Percentiles rank a stretch among this genome's conserved stretches.
phyloP scores from a whole-genome alignment of 2,329 filamentous ascomycete species.

The Sphaerostilbella broomeana region DNA sequence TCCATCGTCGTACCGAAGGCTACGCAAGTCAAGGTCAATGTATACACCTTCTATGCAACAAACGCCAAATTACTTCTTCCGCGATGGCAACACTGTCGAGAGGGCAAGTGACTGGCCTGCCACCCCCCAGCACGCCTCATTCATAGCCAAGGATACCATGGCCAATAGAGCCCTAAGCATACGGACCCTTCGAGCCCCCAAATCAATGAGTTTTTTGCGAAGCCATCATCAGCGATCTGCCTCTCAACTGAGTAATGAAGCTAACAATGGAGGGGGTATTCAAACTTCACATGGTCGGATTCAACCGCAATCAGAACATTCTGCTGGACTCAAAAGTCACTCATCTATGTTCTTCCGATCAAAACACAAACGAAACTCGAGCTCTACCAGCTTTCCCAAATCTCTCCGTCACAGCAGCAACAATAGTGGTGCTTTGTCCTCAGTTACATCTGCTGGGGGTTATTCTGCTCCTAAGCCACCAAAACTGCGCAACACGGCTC shows the following conservation, averaged over 20 bases:
- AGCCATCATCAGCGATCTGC: slow-evolving; percentile 23
- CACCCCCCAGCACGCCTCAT: slow-evolving; percentile 9
- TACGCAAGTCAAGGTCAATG: slow-evolving; percentile 53
- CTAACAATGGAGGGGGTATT: slow-evolving; percentile 29
- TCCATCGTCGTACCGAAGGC: slow-evolving; percentile 41
- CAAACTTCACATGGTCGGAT: slow-evolving; percentile 32
- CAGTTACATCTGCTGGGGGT: slow-evolving; percentile 22
- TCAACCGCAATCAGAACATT: slow-evolving; percentile 28
- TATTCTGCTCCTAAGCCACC: slow-evolving; percentile 21
- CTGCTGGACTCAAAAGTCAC: slow-evolving; percentile 32
- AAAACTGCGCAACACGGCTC: slow-evolving; percentile 44
- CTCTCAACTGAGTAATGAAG: slow-evolving; percentile 15
- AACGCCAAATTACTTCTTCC: slow-evolving; percentile 12
- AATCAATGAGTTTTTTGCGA: slow-evolving; percentile 50
- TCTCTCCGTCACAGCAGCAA: slow-evolving; percentile 44
- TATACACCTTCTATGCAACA: slow-evolving; percentile 29
- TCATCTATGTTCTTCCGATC: slow-evolving; percentile 40
- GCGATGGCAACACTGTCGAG: slow-evolving; percentile 11
- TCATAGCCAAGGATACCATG: slow-evolving; percentile 25
- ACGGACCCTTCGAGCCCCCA: slow-evolving; percentile 37
- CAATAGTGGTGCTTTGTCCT: slow-evolving; percentile 29
- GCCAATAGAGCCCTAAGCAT: slow-evolving; percentile 12
- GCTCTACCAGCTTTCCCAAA: slow-evolving; percentile 36
- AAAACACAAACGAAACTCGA: slow-evolving; percentile 29
- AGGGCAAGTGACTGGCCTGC: slow-evolving; percentile 10